phyloP scores from a whole-genome alignment of 2,329 filamentous ascomycete genomes.

The Lachnellula subtilissima region DNA sequence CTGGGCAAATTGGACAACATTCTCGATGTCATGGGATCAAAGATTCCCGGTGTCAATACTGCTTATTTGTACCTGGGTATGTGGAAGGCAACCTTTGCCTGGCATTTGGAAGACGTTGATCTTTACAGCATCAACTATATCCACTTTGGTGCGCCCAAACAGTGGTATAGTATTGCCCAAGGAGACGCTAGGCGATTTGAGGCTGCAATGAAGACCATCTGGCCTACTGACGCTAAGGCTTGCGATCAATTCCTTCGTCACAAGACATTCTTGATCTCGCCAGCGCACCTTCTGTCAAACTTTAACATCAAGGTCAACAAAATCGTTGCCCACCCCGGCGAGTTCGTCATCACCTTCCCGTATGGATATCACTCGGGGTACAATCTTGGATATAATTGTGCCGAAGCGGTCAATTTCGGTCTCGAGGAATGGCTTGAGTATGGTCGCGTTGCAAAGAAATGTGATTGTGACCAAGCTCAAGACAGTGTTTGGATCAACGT shows the following conservation, averaged over 20 bases:
- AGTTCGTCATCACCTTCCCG: conserved; percentile 97
- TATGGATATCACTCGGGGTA: conserved; percentile 98
- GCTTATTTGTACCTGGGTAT: conserved; percentile 97
- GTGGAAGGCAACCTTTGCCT: conserved; percentile 99
- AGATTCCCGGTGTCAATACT: conserved; percentile 96
- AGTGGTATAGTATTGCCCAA: conserved; percentile 99
- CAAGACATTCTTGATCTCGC: conserved; percentile 96
- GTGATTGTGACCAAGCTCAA: conserved; percentile 87
- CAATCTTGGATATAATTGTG: conserved; percentile 97
- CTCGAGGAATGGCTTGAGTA: conserved; percentile 93
- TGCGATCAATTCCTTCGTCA: conserved; percentile 95
- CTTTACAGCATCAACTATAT: conserved; percentile 99
- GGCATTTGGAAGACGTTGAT: conserved; percentile 98
- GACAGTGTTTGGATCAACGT: conserved; percentile 99
- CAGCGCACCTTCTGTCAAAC: conserved; percentile 76
- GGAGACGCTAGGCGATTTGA: conserved; percentile 91
- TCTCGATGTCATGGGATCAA: conserved; percentile 87
- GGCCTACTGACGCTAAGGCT: conserved; percentile 90
- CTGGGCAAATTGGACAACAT: conserved; percentile 91
- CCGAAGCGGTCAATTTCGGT: conserved; percentile 97
- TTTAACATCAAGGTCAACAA: conserved; percentile 97
- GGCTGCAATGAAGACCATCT: conserved; percentile 89
- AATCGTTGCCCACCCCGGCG: conserved; percentile 89
- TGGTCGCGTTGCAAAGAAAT: conserved; percentile 93
- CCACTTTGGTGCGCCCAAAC: conserved; percentile 96